phyloP scores from a whole-genome alignment of 345 rosid genomes.

The Excoecaria agallocha region DNA sequence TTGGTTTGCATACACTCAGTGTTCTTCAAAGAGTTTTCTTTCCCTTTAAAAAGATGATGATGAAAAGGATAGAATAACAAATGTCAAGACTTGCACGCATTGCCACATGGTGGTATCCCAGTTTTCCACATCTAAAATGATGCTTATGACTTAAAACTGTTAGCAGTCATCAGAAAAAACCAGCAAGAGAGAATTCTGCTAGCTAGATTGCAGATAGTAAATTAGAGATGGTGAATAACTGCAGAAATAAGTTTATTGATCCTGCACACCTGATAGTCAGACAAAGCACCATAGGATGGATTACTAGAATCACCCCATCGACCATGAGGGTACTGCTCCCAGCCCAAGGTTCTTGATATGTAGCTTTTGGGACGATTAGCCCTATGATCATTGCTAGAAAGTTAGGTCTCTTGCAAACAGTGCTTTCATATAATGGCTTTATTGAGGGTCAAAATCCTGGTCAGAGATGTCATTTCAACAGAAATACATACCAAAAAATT shows the following conservation, averaged over 20 bases:
- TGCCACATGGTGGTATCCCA: neutral
- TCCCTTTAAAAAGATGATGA: neutral
- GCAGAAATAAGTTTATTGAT: neutral
- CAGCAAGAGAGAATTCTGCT: neutral
- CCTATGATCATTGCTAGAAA: constrained; percentile 46
- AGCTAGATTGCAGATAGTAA: neutral
- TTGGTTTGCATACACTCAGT: neutral
- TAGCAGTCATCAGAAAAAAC: neutral
- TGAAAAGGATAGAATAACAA: neutral
- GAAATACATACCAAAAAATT: constrained; percentile 71
- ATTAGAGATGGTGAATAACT: neutral
- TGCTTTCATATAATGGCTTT: neutral
- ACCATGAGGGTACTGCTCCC: constrained; percentile 91
- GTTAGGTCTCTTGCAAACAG: constrained; percentile 14
- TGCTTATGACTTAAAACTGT: neutral
- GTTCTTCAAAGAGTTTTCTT: neutral
- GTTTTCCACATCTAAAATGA: neutral
- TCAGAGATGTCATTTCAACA: neutral
- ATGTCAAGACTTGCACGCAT: neutral
- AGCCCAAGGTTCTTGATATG: constrained; percentile 75
- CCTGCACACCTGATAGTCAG: constrained; percentile 73
- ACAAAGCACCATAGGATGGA: constrained; percentile 80
- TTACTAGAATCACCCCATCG: constrained; percentile 90
- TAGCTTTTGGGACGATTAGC: constrained; percentile 99
- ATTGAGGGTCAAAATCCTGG: neutral